Conservation (phyloP, 371 early-diverging fungal species). For the Chytridium lagenaria region DNA sequence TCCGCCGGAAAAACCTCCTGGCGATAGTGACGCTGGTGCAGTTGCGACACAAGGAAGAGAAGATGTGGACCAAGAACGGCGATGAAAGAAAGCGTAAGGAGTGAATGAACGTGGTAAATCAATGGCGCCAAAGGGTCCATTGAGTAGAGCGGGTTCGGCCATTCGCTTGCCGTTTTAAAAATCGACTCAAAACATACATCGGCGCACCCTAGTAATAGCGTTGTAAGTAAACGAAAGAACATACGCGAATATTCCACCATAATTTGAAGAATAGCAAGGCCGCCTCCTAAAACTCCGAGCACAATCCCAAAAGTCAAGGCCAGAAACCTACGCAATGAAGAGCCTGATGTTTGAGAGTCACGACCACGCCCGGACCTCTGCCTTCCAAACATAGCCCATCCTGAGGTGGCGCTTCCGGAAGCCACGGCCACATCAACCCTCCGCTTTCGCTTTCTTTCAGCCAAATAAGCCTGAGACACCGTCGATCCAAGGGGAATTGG, state of each 20-base stretch:
- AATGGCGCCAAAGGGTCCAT: constrained; percentile 1
- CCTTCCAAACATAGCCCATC: neutral
- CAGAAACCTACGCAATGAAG: no score
- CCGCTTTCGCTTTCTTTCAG: neutral
- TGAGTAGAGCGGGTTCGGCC: constrained; percentile 6
- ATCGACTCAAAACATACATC: neutral
- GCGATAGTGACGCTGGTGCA: neutral
- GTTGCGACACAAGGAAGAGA: neutral
- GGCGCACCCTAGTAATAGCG: neutral
- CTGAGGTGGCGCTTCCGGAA: neutral
- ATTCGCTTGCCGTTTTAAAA: neutral
- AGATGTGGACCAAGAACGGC: neutral
- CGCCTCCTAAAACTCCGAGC: neutral
- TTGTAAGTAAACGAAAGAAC: constrained; percentile 4
- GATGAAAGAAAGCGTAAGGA: neutral
- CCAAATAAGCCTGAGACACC: neutral
- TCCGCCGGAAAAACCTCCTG: neutral
- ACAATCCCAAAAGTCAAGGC: neutral
- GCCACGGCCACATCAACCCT: neutral
- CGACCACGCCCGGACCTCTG: neutral
- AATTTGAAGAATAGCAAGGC: neutral
- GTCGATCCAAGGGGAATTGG: constrained; percentile 6
- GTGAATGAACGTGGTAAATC: neutral
- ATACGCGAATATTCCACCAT: neutral
- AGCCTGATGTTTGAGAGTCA: no score